Percentiles rank a stretch among this genome's conserved stretches.
phyloP scores from a whole-genome alignment of 805 yeast genomes.

The Yarrowia bubula region DNA sequence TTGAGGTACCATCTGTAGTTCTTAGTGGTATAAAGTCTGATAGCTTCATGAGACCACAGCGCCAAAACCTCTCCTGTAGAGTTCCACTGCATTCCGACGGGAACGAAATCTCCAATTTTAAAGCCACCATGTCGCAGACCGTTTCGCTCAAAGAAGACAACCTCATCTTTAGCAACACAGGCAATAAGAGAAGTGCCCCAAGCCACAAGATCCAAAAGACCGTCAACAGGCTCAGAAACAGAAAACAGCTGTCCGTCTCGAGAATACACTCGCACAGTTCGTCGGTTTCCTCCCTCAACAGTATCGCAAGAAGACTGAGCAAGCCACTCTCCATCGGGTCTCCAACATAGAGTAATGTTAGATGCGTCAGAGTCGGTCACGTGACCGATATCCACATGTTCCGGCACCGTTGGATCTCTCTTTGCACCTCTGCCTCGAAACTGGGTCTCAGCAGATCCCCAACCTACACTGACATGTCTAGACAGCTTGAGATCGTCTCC shows the following conservation, averaged over 20 bases:
- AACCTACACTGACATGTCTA: constrained; percentile 91
- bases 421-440: constrained; percentile 91
- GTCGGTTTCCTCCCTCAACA: constrained; percentile 44
- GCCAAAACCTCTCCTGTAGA: constrained; percentile 76
- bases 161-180: constrained; percentile 58
- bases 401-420: constrained; percentile 85
- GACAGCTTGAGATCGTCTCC: constrained; percentile 65
- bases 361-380: constrained; percentile 54
- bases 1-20: constrained; percentile 96
- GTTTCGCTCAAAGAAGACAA: constrained; percentile 86
- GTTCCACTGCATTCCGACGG: constrained; percentile 71
- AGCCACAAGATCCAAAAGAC: constrained; percentile 65
- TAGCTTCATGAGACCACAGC: constrained; percentile 54
- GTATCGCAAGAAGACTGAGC: constrained; percentile 64
- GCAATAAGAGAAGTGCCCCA: constrained; percentile 93
- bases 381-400: constrained; percentile 66
- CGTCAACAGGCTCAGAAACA: constrained; percentile 86
- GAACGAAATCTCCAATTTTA: constrained; percentile 53
- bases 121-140: constrained; percentile 92
- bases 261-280: constrained; percentile 79
- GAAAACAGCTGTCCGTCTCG: constrained; percentile 73
- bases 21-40: constrained; percentile 88
- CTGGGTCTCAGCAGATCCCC: constrained; percentile 98
- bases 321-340: constrained; percentile 90
- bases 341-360: constrained; percentile 68